Conservation (phyloP, 1,284 basidiomycete genomes). For the Fomitopsis pinicola region DNA sequence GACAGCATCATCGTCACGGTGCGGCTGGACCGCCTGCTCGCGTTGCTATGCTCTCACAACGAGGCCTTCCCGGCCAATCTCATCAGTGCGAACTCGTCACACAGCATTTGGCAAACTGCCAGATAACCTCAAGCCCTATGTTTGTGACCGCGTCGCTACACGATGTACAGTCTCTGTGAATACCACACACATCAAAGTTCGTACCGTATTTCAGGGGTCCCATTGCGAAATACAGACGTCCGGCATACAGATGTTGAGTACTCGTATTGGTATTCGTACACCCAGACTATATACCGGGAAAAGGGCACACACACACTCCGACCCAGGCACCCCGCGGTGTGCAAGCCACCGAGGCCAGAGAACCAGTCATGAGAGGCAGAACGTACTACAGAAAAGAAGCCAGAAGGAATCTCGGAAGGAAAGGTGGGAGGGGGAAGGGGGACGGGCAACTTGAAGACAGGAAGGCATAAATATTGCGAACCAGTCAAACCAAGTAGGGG, state of each 20-base stretch:
- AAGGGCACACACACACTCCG: neutral
- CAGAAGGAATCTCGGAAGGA: neutral
- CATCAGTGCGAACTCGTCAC: too few relatives aligned
- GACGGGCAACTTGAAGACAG: neutral
- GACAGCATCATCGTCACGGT: too few relatives aligned
- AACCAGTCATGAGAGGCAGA: neutral
- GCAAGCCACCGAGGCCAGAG: constrained; percentile 1
- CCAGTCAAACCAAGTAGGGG: constrained; percentile 4
- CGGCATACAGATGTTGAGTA: neutral
- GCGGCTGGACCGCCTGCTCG: too few relatives aligned
- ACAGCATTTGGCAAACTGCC: too few relatives aligned
- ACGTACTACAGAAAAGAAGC: constrained; percentile 1
- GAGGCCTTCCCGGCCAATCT: too few relatives aligned
- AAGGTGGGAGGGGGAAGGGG: neutral
- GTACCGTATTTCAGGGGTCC: neutral
- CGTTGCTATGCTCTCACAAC: too few relatives aligned
- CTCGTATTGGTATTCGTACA: constrained; percentile 1
- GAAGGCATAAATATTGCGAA: constrained; percentile 9
- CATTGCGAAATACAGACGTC: neutral
- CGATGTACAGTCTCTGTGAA: too few relatives aligned
- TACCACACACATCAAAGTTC: neutral
- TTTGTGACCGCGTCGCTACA: too few relatives aligned
- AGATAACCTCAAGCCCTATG: too few relatives aligned
- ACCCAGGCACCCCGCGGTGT: neutral
- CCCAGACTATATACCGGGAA: neutral